These are phyloP conservation scores for Metarhizium rileyi DNA, from an alignment of 2,329 filamentous ascomycete species.

Conservation along the genomic window DNA sequence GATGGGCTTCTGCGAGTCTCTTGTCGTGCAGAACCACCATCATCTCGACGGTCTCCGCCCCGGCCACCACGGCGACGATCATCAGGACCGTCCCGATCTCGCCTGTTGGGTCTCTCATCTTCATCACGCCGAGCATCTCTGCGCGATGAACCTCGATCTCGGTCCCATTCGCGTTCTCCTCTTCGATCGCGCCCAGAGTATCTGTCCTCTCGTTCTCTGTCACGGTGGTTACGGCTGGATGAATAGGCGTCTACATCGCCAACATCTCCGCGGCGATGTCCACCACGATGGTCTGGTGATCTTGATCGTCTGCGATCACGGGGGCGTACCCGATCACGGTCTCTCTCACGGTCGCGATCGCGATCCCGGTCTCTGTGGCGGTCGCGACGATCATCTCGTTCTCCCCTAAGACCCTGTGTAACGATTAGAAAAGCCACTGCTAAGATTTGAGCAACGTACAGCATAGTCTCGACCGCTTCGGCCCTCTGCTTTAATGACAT, in stretches of 20 bases:
- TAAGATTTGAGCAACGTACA: slow-evolving; percentile 27
- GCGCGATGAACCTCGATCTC: slow-evolving; percentile 53
- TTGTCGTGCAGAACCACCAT: slow-evolving; percentile 30
- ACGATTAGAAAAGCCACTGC: slow-evolving; percentile 11
- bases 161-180: slow-evolving; percentile 68
- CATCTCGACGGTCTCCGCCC: slow-evolving; percentile 25
- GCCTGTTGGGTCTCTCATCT: slow-evolving; percentile 45
- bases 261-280: slow-evolving; percentile 61
- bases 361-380: slow-evolving; percentile 69
- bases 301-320: slow-evolving; percentile 69
- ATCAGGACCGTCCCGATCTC: slow-evolving; percentile 45
- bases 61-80: slow-evolving; percentile 43
- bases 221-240: slow-evolving; percentile 83
- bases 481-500: slow-evolving; percentile 29
- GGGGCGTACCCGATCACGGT: slow-evolving; percentile 28
- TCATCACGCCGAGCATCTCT: slow-evolving; percentile 58
- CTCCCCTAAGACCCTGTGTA: slow-evolving; percentile 18
- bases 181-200: slow-evolving; percentile 63
- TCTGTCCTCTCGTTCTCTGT: slow-evolving; percentile 86
- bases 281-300: slow-evolving; percentile 61
- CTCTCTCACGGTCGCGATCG: slow-evolving; percentile 25
- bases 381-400: slow-evolving; percentile 22
- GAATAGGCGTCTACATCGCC: slow-evolving; percentile 81
- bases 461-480: slow-evolving; percentile 47
- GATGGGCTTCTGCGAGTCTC: slow-evolving; percentile 63